Evolutionary conservation across 2,329 filamentous ascomycete genomes (phyloP), one percentile per base, ranked within the genome.

Genomic region (Neopestalotiopsis sp.): DNA sequence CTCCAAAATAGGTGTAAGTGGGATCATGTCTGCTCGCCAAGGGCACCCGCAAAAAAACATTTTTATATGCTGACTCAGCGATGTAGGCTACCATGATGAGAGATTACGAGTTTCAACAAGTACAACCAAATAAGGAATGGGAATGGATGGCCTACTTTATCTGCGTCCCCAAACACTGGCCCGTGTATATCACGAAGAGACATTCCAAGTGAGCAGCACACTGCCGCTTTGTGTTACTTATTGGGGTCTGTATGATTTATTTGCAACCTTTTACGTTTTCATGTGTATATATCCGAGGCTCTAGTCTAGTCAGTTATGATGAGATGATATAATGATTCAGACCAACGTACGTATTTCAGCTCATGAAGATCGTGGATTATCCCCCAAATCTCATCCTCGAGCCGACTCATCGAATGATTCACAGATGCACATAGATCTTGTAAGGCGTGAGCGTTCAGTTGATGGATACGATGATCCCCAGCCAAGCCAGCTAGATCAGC

Each of bases 1-100:
- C n/a, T 68, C 59, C 28, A 68, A 68, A 28, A 42, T 68, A 7
- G 66, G 58, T 64, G 49, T 63, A 42, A 67, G 65, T 61, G 17
- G 24, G 12, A 20, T 49, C 42, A 34, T 30, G 12, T 13, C 38
- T 34, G n/a, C 10, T 65, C 10, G 34, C n/a, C 28, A 65, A 56
- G 20, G n/a, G 12, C 24, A 28, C 24, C 24, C 24, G 24, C 24
- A 28, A 28, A 28, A 28, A 28, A 28, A 28, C 24, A 28, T 13
- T 13, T 4, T 58, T 30, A 28, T 14, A 53, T 62, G 17, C 30
- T 67, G 38, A 67, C 24, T 12, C 4, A 6, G 20, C 30, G 5
- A 49, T n/a, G 38, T 38, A 67, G 66, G 66, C 66, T 5, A 68
- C 59, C 10, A 64, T 64, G 59, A 58, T 64, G n/a, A 28, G 65